Conservation (phyloP, 2,329 filamentous ascomycete genomes). For the Lithohypha guttulata region DNA sequence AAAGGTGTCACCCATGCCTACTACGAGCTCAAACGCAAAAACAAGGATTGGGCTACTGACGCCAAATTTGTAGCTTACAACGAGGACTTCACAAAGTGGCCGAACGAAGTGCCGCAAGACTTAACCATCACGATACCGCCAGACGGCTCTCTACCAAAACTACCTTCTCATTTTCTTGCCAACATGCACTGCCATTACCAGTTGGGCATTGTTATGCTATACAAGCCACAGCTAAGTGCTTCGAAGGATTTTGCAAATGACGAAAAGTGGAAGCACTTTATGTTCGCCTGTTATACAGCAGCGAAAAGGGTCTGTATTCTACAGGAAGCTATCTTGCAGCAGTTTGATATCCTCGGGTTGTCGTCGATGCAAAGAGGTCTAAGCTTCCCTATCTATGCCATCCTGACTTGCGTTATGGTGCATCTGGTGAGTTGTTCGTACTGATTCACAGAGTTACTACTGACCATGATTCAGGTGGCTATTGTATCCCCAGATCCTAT, state of each 20-base stretch:
- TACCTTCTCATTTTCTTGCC: slow-evolving; percentile 76
- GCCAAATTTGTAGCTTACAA: slow-evolving; percentile 73
- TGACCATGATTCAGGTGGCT: slow-evolving; percentile 53
- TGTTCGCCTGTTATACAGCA: slow-evolving; percentile 73
- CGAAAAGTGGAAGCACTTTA: slow-evolving; percentile 75
- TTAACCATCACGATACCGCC: slow-evolving; percentile 65
- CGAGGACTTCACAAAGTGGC: slow-evolving; percentile 64
- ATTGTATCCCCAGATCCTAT: slow-evolving; percentile 88
- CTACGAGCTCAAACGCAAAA: slow-evolving; percentile 59
- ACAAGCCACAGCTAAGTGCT: slow-evolving; percentile 72
- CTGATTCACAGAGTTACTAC: slow-evolving; percentile 18
- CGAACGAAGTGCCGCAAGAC: slow-evolving; percentile 65
- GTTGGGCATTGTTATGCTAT: slow-evolving; percentile 72
- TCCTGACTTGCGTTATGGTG: slow-evolving; percentile 83
- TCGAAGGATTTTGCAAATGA: slow-evolving; percentile 61
- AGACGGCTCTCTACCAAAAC: slow-evolving; percentile 71
- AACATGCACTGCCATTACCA: slow-evolving; percentile 87
- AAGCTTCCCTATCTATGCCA: slow-evolving; percentile 88
- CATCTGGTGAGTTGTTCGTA: slow-evolving; percentile 60
- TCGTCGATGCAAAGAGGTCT: slow-evolving; percentile 89
- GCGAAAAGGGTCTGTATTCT: slow-evolving; percentile 77
- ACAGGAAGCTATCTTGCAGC: slow-evolving; percentile 69
- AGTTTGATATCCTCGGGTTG: slow-evolving; percentile 67
- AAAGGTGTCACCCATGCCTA: slow-evolving; percentile 67
- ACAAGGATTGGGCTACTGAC: slow-evolving; percentile 76